These are phyloP conservation scores for Chaetomium fimeti DNA, from an alignment of 495 filamentous ascomycete species.

Conservation along the genomic window DNA sequence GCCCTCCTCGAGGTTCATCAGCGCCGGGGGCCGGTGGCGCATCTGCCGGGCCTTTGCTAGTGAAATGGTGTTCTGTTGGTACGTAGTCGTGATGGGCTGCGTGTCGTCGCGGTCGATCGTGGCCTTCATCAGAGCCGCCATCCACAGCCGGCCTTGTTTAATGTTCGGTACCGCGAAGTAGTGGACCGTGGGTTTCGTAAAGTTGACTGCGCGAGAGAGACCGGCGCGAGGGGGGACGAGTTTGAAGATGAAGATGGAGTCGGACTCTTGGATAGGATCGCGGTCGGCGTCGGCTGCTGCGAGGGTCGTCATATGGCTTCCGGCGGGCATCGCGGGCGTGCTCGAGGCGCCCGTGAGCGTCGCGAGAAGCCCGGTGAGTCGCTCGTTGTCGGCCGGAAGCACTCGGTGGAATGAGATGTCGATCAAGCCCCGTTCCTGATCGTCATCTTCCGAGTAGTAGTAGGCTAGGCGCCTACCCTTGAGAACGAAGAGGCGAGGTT, in stretches of 20 bases:
- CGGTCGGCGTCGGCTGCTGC: constrained; percentile 46
- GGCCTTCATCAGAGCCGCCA: constrained; percentile 98
- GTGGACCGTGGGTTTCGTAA: constrained; percentile 94
- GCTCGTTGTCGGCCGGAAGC: constrained; percentile 89
- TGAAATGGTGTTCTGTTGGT: constrained; percentile 90
- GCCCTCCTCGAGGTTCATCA: constrained; percentile 69
- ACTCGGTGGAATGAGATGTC: constrained; percentile 97
- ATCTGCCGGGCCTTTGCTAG: constrained; percentile 78
- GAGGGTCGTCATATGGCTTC: constrained; percentile 57
- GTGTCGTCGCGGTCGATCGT: constrained; percentile 93
- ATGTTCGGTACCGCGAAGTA: constrained; percentile 95
- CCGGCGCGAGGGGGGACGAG: constrained; percentile 86
- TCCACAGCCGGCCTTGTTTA: constrained; percentile 87
- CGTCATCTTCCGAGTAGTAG: constrained; percentile 91
- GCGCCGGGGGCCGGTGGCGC: constrained; percentile 81
- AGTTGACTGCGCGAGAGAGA: constrained; percentile 87
- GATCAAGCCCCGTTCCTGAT: constrained; percentile 89
- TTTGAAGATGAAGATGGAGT: constrained; percentile 93
- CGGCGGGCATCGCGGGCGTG: constrained; percentile 69
- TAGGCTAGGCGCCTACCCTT: constrained; percentile 89
- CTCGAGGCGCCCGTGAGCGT: constrained; percentile 83
- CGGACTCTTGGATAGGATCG: constrained; percentile 47
- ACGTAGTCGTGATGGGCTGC: constrained; percentile 77
- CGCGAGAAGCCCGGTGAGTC: constrained; percentile 84
- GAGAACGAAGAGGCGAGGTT: constrained; percentile 87